Evolutionary conservation across 768 basidiomycete genomes (phyloP).

Genomic region (Mycena metata): DNA sequence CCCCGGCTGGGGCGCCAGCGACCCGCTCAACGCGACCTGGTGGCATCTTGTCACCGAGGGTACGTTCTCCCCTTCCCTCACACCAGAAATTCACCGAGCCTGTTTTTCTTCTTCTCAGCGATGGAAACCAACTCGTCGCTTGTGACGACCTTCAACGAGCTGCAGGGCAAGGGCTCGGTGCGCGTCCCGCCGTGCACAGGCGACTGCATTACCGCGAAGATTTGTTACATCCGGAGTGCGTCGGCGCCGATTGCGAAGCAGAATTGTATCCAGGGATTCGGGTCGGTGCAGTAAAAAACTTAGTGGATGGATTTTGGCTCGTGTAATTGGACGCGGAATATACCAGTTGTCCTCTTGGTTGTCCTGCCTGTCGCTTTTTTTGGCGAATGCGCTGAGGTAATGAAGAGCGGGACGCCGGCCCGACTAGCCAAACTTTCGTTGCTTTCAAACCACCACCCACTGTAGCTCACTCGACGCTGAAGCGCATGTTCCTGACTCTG

Average conservation of each 20-base stretch:
- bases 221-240: conserved; percentile 84
- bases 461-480: too few species aligned
- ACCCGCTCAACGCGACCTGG: conserved; percentile 86
- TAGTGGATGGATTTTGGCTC: too few species aligned
- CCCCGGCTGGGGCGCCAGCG: conserved; percentile 68
- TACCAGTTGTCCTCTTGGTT: too few species aligned
- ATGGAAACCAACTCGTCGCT: conserved; percentile 71
- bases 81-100: neutral
- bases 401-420: too few species aligned
- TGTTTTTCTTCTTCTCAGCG: conserved; percentile 49
- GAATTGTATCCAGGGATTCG: conserved; percentile 75
- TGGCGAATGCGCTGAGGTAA: too few species aligned
- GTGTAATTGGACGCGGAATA: too few species aligned
- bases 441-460: too few species aligned
- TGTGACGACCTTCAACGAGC: conserved; percentile 73
- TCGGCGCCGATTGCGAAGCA: conserved; percentile 70
- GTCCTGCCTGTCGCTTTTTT: too few species aligned
- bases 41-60: conserved; percentile 83
- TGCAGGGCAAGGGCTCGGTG: conserved; percentile 80
- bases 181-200: conserved; percentile 68
- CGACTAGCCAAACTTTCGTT: too few species aligned
- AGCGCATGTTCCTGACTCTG: too few species aligned
- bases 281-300: conserved; percentile 53
- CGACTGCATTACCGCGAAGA: conserved; percentile 73
- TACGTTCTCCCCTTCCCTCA: neutral